Percentiles rank a stretch among this genome's conserved stretches.
phyloP scores from a whole-genome alignment of 495 filamentous ascomycete genomes.

The Penicillium roqueforti region DNA sequence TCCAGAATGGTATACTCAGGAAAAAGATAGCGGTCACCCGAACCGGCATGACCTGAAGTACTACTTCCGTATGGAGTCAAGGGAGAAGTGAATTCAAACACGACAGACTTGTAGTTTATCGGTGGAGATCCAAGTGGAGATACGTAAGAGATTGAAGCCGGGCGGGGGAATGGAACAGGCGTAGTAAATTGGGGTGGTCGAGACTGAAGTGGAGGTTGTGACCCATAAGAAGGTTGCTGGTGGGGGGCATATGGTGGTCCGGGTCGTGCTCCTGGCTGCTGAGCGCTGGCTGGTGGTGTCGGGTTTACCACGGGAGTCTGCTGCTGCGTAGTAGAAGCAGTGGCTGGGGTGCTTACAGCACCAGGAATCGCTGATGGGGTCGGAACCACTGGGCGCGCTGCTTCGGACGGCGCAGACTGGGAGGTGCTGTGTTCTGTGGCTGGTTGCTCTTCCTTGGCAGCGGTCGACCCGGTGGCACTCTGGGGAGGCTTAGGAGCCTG shows the following conservation, averaged over 20 bases:
- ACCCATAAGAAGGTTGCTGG: conserved; percentile 34
- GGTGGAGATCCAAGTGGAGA: conserved; percentile 34
- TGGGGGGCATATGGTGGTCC: conserved; percentile 29
- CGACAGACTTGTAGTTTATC: conserved; percentile 64
- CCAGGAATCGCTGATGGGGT: conserved; percentile 18
- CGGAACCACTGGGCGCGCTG: conserved; percentile 16
- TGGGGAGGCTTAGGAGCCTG: conserved; percentile 11
- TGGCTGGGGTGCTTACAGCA: conserved; percentile 21
- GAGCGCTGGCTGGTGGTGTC: conserved; percentile 15
- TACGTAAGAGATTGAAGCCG: conserved; percentile 25
- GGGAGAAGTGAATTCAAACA: conserved; percentile 72
- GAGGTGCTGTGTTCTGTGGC: neutral
- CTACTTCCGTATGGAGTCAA: conserved; percentile 46
- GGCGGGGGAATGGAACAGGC: conserved; percentile 36
- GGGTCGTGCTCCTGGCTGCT: conserved; percentile 24
- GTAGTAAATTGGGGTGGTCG: conserved; percentile 36
- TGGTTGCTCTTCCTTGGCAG: conserved; percentile 37
- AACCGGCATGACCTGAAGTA: conserved; percentile 58
- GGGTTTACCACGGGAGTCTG: conserved; percentile 23
- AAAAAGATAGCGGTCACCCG: conserved; percentile 84
- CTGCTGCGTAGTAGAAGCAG: conserved; percentile 20
- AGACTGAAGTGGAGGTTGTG: conserved; percentile 36
- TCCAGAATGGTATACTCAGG: conserved; percentile 85
- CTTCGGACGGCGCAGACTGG: conserved; percentile 17
- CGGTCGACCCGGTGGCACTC: conserved; percentile 13